These are phyloP conservation scores for Gossypium rotundifolium DNA, from an alignment of 345 rosid genomes.

Conservation along the genomic window DNA sequence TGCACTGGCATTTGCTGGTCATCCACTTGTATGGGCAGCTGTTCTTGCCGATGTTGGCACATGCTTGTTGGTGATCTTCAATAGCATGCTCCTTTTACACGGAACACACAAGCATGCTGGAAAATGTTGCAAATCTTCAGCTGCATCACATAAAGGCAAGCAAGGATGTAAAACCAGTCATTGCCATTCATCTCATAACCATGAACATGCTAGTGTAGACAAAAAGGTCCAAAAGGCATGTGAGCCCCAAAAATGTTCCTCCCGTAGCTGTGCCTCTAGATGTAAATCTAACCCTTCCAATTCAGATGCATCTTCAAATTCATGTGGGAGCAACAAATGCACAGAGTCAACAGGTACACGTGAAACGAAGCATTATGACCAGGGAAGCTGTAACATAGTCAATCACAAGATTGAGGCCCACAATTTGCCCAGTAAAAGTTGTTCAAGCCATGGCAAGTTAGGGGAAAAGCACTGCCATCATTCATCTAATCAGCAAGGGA, in stretches of 20 bases:
- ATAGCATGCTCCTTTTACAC: conserved; percentile 67
- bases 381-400: background rate
- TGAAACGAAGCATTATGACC: conserved; percentile 6
- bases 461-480: background rate
- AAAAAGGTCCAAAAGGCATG: background rate
- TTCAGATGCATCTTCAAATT: conserved; percentile 8
- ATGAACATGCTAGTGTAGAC: conserved; percentile 13
- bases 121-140: conserved; percentile 18
- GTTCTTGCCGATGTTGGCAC: conserved; percentile 88
- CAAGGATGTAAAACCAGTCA: conserved; percentile 5
- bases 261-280: conserved; percentile 13
- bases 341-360: background rate
- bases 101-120: conserved; percentile 20
- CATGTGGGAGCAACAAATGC: background rate
- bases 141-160: conserved; percentile 9
- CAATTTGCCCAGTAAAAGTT: background rate
- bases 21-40: conserved; percentile 87
- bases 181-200: conserved; percentile 6
- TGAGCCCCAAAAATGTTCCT: conserved; percentile 3
- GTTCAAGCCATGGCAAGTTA: background rate
- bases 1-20: conserved; percentile 67
- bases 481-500: background rate
- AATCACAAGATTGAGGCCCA: background rate
- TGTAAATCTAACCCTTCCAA: conserved; percentile 4
- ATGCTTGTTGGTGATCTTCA: conserved; percentile 73